These are phyloP conservation scores for Casuarina glauca DNA, from an alignment of 306 rosid species.

Conservation along the genomic window DNA sequence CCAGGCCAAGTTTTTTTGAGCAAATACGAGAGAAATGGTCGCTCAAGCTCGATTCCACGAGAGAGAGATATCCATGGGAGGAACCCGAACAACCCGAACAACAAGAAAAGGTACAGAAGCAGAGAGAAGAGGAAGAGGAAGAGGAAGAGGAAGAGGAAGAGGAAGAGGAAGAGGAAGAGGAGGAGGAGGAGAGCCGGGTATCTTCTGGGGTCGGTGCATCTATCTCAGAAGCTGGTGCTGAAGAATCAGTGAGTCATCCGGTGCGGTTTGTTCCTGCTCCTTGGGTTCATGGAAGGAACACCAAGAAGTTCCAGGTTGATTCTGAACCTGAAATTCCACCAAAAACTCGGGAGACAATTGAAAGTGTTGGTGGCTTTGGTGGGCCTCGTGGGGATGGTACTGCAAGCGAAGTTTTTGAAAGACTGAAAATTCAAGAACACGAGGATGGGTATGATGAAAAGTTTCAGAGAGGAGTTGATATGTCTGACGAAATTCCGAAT, in stretches of 20 bases:
- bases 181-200: background rate
- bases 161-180: constrained; percentile 2
- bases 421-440: constrained; percentile 3
- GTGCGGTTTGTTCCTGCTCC: constrained; percentile 47
- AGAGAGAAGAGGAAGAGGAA: background rate
- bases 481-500: constrained; percentile 23
- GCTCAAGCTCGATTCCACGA: constrained; percentile 49
- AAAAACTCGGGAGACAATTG: background rate
- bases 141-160: background rate
- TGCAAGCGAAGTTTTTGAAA: constrained; percentile 17
- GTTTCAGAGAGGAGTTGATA: constrained; percentile 5
- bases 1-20: constrained; percentile 76
- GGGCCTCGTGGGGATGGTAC: background rate
- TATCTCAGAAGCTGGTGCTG: constrained; percentile 1
- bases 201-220: constrained; percentile 12
- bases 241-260: constrained; percentile 28
- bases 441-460: background rate
- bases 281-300: constrained; percentile 56
- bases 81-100: constrained; percentile 24
- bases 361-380: constrained; percentile 14
- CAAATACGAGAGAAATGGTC: constrained; percentile 83
- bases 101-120: constrained; percentile 8
- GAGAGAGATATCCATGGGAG: constrained; percentile 78
- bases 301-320: constrained; percentile 19
- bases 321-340: constrained; percentile 24